Base-by-base conservation (phyloP, 2,329 filamentous ascomycete species). In the Pseudogymnoascus destructans region DNA sequence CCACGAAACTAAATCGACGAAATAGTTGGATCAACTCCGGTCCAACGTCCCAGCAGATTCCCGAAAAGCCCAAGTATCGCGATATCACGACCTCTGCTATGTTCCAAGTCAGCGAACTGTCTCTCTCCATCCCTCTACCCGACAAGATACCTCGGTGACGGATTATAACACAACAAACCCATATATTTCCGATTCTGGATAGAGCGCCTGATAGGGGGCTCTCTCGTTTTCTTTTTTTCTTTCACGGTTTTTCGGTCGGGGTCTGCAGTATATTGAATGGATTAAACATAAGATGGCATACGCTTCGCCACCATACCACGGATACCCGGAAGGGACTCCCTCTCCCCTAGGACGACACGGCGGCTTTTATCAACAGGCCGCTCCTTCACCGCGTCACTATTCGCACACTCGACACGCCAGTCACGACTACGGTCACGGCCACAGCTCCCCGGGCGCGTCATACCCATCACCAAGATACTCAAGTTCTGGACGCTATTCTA, bases 401-500 rank as follows among this genome's bases (percentile, higher is more conserved):
- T 52, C 46, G 46, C 67, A 69, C 35, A 54, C 66, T 35, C 67
- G 68, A 64, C 66, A 70, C 42, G 63, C 65, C 52, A 67, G 65
- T 19, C 63, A 66, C 54, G 67, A 66, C 58, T 67, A 68, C 58
- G 63, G 64, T 8, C 67, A 64, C 57, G 64, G 63, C 33, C 64
- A 64, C 57, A 59, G 60, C 38, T 61, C 63, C 25, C 61, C 62
- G 55, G 61, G 62, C 17, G 59, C 40, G 42, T 61, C 66, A 15
- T 70, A 70, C 60, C 59, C 58, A 25, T 70, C 68, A 25, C 69
- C 69, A 49, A 66, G 69, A 62, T 70, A 68, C 63, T 69, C 66
- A 60, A 69, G 67, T 55, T 68, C 62, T 60, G 69, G 69, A 64
- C 61, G 68, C 59, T 70, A 70, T 62, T 66, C 68, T 59, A 70